Base-by-base conservation (phyloP, 1,139 yeast species). In the Debaryomyces sp. region DNA sequence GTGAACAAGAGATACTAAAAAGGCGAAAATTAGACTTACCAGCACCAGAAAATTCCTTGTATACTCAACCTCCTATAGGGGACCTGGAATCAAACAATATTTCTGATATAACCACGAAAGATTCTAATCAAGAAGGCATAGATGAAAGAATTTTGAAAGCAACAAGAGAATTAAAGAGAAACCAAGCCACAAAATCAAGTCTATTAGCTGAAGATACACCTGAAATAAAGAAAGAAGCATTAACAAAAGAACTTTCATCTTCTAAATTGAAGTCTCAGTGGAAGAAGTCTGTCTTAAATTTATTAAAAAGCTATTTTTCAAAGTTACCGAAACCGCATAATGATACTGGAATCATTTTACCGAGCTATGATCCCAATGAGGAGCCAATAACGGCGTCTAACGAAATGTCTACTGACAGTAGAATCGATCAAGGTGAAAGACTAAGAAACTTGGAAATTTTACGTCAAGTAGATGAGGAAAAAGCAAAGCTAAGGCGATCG, bases 11-110 rank as follows among this genome's bases (percentile, higher is more conserved):
- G 44, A 56, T 63, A 17, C 56, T 70, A 45, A 83, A 86, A 57
- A 77, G 83, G 50, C 70, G 87, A 12, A 81, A 78, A 53, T 66
- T 87, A 22, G 73, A 70, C 4, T 67, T 88, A 12, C 84, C 90
- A 1, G 75, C 68, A 1, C 85, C 87, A 1, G 45, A 41, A 18
- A 41, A 10, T 2, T 15, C 18, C 22, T 5, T 15, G 5, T 34
- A 18, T 9, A 7, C 6, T 34, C 32, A 9, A 15, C 12, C 4
- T 12, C 1, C 17, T 4, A 5, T 15, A 15, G 9, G 5, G 21
- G 22, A 10, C 1, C 10, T 4, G 8, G 15, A 4, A 9, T 15
- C 18, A n/a, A 6, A 10, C 27, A 13, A 38, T 6, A 17, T 6
- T 32, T 32, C 9, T 15, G 6, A 6, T 32, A 27, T 12, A 27